Percentiles rank a stretch among this genome's conserved stretches.
These are phyloP conservation scores for Trametes coccinea DNA, from an alignment of 768 basidiomycete species.

Conservation along the genomic window DNA sequence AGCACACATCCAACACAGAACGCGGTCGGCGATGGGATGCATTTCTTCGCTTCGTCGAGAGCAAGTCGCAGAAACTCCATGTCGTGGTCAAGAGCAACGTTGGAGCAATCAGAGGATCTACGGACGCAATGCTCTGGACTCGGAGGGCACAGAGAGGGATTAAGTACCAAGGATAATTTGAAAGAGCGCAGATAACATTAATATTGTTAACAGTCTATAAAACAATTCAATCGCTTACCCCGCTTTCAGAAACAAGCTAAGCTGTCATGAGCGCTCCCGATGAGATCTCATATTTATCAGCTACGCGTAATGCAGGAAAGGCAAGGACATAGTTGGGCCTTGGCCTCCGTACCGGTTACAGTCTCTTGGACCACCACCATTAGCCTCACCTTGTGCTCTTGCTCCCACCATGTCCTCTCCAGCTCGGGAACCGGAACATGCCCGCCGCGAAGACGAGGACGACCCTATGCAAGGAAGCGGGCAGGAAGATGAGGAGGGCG, in stretches of 20 bases:
- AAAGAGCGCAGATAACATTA: no score
- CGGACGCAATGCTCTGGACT: no score
- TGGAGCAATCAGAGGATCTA: no score
- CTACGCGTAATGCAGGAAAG: constrained; percentile 1
- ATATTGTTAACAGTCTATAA: no score
- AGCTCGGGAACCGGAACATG: constrained; percentile 36
- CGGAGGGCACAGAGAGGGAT: no score
- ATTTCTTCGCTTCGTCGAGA: constrained; percentile 69
- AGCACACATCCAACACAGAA: constrained; percentile 93
- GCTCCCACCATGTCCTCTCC: constrained; percentile 42
- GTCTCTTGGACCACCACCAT: constrained; percentile 16
- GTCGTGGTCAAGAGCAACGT: not conserved
- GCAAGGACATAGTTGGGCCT: constrained; percentile 5
- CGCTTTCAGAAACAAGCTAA: no score
- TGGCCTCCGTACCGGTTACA: not conserved
- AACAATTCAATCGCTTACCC: no score
- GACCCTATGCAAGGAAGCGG: constrained; percentile 60
- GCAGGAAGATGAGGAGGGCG: constrained; percentile 50
- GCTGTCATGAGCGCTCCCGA: not conserved
- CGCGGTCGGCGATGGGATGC: constrained; percentile 67
- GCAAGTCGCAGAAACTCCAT: constrained; percentile 59
- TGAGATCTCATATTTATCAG: constrained; percentile 13
- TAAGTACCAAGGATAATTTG: no score
- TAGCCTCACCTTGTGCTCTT: not conserved
- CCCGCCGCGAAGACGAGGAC: constrained; percentile 42